Base-by-base conservation (phyloP, 2,329 filamentous ascomycete genomes). In the Periconia digitata region DNA sequence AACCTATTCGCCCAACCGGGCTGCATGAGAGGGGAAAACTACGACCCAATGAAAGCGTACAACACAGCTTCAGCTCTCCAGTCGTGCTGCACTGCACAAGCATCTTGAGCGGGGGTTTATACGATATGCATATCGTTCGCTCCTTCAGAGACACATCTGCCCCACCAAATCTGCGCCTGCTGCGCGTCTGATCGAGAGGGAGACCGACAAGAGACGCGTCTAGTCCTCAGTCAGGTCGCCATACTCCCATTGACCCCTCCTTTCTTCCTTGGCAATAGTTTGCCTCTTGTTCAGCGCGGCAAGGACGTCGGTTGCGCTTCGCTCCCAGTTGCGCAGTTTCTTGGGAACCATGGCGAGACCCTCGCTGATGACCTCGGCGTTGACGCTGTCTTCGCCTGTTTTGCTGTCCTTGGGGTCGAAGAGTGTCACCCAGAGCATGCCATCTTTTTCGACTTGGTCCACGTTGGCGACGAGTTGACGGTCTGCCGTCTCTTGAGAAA, bases 211-310 rank as follows among this genome's bases (percentile, higher is more conserved):
- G 16, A 39, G 27, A 18, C 20, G 23, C 45, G 40, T 50, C 50
- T 60, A 60, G 50, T 70, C 69, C 58, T 96, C 92, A 13, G 90
- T 95, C 66, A 96, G 80, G 71, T 97, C 94, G 60, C 94, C 94
- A 73, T 97, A 99, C 81, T 99, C 94, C 92, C 92, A 99, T 82
- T 96, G 94, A 37, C 94, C 94, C 58, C 85, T 79, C 54, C 91
- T 84, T 48, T 85, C 85, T 46, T 82, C 78, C 82, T 95, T 96
- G 4, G 92, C 92, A 71, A 86, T 79, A 29, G 81, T 79, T 77
- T 95, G 87, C 43, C 87, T 82, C 71, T 87, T 81, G 65, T 83
- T 85, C 53, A 96, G 76, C 60, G 83, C 82, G 71, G 84, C 82
- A 54, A 96, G 74, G 37, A 91, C 84, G 27, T 88, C 81, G 48